Evolutionary conservation across 192 early-diverging fungal species (phyloP).

Genomic region (Backusella macrospora): DNA sequence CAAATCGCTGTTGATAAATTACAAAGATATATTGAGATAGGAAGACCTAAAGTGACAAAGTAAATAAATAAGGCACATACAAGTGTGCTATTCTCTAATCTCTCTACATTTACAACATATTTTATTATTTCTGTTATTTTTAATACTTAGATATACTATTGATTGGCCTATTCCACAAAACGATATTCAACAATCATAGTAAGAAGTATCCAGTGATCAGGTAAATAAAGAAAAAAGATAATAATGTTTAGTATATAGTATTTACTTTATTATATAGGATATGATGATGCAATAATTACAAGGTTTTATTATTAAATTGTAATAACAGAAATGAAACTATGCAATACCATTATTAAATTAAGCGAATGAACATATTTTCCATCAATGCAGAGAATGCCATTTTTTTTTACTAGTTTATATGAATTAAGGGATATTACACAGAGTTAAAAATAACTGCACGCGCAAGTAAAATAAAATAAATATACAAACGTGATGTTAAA

Average conservation of each 20-base stretch:
- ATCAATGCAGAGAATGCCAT: no score
- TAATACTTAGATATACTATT: constrained; percentile 35
- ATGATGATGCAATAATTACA: constrained; percentile 22
- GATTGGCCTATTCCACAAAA: constrained; percentile 30
- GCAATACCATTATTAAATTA: no score
- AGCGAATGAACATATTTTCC: no score
- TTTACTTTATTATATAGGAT: constrained; percentile 13
- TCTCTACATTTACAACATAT: no score
- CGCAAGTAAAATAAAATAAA: no score
- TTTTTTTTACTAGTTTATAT: no score
- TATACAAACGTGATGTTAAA: no score
- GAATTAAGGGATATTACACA: no score
- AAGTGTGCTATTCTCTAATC: no score
- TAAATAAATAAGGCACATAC: not conserved
- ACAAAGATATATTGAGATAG: constrained; percentile 82
- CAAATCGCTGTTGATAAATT: constrained; percentile 72
- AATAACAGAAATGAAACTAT: no score
- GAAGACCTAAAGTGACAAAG: constrained; percentile 93
- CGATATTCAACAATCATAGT: not conserved
- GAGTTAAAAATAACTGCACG: no score
- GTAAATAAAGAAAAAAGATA: not conserved
- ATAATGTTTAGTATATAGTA: not conserved
- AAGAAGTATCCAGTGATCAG: not conserved
- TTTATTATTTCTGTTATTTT: not conserved
- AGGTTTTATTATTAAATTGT: no score